Evolutionary conservation across 371 early-diverging fungal genomes (phyloP), one percentile per base, ranked within the genome.

Genomic region (Mortierella sp.): DNA sequence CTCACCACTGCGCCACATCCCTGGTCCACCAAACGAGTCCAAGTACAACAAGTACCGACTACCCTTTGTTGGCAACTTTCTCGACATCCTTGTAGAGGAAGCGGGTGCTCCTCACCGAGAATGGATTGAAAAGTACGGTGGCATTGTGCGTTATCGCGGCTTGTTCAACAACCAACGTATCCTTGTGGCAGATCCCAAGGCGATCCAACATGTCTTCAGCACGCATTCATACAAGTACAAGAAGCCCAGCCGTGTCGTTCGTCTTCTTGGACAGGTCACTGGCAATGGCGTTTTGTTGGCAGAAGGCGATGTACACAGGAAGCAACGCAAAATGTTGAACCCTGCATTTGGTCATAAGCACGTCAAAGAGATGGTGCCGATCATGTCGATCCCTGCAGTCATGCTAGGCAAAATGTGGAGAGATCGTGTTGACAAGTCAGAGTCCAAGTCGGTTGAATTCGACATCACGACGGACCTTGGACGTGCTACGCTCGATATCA

Each of bases 251-350:
- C 61, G 60, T 2, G 46, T 76, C 3, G 51, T 61, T 1, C 54
- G 58, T 7, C 60, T 83, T 30, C 52, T 89, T 23, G 57, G 61
- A 3, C 61, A 63, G n/a, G 58, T 88, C 8, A 27, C 88, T 9
- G 90, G 91, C 5, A 51, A 82, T 21, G 90, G 91, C 8, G 62
- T 91, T 6, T 54, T 91, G 41, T 63, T 87, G 10, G 81, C 84
- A 0, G 89, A 90, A 72, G 91, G 90, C 0, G 82, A 78, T 41
- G 78, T 53, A 0, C 91, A 91, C 71, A 81, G 82, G 54, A 83
- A 81, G 23, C 91, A 91, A 64, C 86, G 91, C 46, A 89, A 86
- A 50, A 80, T 90, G 82, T 64, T 90, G 41, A 90, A 90, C 64
- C 91, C 91, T 9, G 86, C 87, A 9, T 91, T 91, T 58, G 71